Evolutionary conservation across 2,329 filamentous ascomycete species (phyloP).

Genomic region (Alternaria alternata): DNA sequence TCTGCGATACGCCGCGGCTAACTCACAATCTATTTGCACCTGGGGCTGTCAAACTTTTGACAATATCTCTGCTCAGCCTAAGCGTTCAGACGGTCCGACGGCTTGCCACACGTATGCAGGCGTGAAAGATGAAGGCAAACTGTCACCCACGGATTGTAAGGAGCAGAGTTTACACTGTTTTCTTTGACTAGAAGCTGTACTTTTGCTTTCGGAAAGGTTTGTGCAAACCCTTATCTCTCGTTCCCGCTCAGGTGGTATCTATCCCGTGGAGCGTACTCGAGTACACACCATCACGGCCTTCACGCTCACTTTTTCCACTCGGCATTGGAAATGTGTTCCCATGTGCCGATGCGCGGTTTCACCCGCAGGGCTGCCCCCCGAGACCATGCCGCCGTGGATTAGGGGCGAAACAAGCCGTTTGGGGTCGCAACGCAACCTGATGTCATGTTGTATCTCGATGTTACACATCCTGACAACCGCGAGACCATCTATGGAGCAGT

Average conservation of each 20-base stretch:
- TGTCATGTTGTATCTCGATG: conserved; percentile 19
- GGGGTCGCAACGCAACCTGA: conserved; percentile 7
- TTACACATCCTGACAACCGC: conserved; percentile 14
- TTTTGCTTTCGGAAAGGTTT: background rate
- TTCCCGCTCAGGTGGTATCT: conserved; percentile 42
- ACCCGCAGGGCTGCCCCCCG: background rate
- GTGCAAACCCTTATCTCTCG: conserved; percentile 23
- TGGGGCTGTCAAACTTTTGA: conserved; percentile 11
- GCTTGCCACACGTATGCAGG: conserved; percentile 35
- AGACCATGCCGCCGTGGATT: background rate
- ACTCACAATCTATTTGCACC: conserved; percentile 1
- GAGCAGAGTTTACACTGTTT: conserved; percentile 26
- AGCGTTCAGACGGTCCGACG: conserved; percentile 30
- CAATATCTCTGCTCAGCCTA: conserved; percentile 6
- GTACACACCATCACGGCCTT: conserved; percentile 14
- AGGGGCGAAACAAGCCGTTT: conserved; percentile 2
- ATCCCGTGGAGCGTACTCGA: conserved; percentile 22
- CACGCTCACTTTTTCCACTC: conserved; percentile 9
- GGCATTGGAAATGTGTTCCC: background rate
- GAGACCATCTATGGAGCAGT: background rate
- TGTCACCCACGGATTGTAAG: conserved; percentile 1
- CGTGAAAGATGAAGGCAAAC: conserved; percentile 24
- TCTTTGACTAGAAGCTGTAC: conserved; percentile 7
- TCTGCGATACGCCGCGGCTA: conserved; percentile 6
- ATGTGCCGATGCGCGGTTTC: conserved; percentile 3